Percentiles rank a stretch among this genome's conserved stretches.
These are phyloP conservation scores for Heliocybe sulcata DNA, from an alignment of 1,284 basidiomycete species.

Conservation along the genomic window DNA sequence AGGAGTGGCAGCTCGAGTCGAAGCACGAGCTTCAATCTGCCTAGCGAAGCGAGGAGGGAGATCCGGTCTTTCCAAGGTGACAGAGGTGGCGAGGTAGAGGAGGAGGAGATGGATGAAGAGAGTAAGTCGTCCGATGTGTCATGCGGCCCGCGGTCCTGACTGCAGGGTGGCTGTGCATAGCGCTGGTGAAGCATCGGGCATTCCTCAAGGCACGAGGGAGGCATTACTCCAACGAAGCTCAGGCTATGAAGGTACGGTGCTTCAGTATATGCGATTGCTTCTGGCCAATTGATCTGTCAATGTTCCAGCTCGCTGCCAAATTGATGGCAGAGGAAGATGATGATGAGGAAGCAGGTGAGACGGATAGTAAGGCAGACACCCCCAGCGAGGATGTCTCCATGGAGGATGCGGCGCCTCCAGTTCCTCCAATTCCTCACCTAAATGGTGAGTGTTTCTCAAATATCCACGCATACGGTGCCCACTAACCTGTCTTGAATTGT, in stretches of 20 bases:
- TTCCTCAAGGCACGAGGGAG: constrained; percentile 78
- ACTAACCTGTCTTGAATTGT: neutral
- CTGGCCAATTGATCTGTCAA: constrained; percentile 4
- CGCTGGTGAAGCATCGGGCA: constrained; percentile 74
- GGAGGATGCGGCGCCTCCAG: constrained; percentile 11
- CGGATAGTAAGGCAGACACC: constrained; percentile 16
- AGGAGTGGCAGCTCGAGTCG: constrained; percentile 63
- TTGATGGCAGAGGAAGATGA: constrained; percentile 68
- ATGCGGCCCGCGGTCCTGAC: constrained; percentile 1
- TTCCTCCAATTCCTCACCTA: neutral
- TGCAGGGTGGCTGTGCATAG: constrained; percentile 32
- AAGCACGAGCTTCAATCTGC: constrained; percentile 79
- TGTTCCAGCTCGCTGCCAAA: constrained; percentile 50
- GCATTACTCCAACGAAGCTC: constrained; percentile 89
- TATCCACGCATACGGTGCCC: neutral
- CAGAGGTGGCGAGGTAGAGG: constrained; percentile 45
- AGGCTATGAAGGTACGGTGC: constrained; percentile 78
- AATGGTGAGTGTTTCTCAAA: neutral
- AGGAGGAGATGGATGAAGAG: constrained; percentile 84
- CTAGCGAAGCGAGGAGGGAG: constrained; percentile 54
- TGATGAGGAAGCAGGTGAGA: constrained; percentile 26
- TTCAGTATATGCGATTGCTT: too few species aligned
- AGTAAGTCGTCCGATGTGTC: constrained; percentile 35
- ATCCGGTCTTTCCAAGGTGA: constrained; percentile 34
- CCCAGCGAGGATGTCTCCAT: constrained; percentile 20